Evolutionary conservation across 2,329 filamentous ascomycete genomes (phyloP).

Genomic region (Sporothrix protearum): DNA sequence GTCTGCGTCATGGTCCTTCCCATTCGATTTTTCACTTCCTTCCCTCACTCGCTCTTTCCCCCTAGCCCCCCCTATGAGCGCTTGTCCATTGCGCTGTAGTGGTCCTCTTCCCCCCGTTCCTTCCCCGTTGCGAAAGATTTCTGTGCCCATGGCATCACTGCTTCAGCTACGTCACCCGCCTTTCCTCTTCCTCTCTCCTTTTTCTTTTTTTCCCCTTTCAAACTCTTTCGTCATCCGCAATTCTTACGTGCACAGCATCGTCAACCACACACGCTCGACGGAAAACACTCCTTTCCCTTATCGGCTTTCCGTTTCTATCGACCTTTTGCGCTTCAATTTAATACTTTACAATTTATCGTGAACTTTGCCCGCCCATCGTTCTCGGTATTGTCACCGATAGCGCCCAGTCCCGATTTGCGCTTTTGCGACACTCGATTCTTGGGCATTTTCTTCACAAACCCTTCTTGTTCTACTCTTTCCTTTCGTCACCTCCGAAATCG

Average conservation of each 20-base stretch:
- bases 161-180: slow-evolving; percentile 31
- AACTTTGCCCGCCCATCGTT: background rate
- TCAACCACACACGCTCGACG: slow-evolving; percentile 14
- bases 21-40: slow-evolving; percentile 11
- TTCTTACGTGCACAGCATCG: slow-evolving; percentile 18
- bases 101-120: slow-evolving; percentile 3
- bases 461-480: background rate
- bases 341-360: background rate
- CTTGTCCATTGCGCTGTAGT: slow-evolving; percentile 15
- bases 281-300: background rate
- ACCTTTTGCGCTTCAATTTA: background rate
- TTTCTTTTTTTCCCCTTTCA: slow-evolving; percentile 21
- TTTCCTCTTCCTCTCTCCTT: slow-evolving; percentile 6
- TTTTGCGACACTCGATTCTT: slow-evolving; percentile 8
- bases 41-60: background rate
- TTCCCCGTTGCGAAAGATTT: slow-evolving; percentile 22
- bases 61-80: background rate
- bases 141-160: slow-evolving; percentile 21
- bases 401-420: slow-evolving; percentile 1
- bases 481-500: background rate
- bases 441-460: background rate
- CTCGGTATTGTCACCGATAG: slow-evolving; percentile 7
- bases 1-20: slow-evolving; percentile 20
- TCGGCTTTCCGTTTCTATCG: slow-evolving; percentile 2
- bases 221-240: slow-evolving; percentile 22